Percentiles rank a stretch among this genome's conserved stretches.
Evolutionary conservation across 2,329 filamentous ascomycete genomes (phyloP).

Genomic region (Mariannaea elegans): DNA sequence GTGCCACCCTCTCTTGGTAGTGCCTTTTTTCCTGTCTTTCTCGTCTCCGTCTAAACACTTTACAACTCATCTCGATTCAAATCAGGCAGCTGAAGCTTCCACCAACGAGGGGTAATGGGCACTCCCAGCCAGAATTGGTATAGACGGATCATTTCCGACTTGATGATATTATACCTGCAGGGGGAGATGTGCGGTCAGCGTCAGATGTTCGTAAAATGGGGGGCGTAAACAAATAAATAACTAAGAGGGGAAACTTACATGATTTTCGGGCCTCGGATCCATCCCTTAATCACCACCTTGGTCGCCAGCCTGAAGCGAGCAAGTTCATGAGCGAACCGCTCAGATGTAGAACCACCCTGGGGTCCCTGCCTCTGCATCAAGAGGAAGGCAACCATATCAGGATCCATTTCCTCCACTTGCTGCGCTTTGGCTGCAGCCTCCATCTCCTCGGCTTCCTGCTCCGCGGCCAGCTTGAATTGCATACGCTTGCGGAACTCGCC

Average conservation of each 20-base stretch:
- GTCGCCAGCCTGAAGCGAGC: constrained; percentile 68
- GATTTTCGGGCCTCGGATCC: constrained; percentile 72
- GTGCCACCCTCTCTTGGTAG: no score
- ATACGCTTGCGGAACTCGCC: constrained; percentile 73
- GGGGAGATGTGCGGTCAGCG: constrained; percentile 9
- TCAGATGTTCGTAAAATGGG: not conserved
- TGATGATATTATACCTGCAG: constrained; percentile 53
- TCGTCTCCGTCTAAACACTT: no score
- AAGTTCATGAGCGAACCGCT: constrained; percentile 72
- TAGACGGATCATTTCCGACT: constrained; percentile 55
- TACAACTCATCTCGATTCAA: constrained; percentile 59
- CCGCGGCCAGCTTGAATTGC: constrained; percentile 44
- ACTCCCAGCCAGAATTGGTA: constrained; percentile 63
- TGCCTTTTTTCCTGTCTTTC: no score
- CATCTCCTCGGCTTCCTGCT: constrained; percentile 45
- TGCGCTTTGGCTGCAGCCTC: constrained; percentile 42
- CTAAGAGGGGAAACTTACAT: constrained; percentile 66
- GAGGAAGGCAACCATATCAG: constrained; percentile 50
- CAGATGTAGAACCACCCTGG: constrained; percentile 50
- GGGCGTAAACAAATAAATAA: not conserved
- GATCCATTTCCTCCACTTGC: constrained; percentile 50
- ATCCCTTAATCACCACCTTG: constrained; percentile 74
- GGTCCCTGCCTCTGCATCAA: constrained; percentile 44
- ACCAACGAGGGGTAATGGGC: constrained; percentile 58
- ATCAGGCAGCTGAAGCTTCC: constrained; percentile 55